A percentile compares a stretch with the other conserved stretches of the same genome.
phyloP scores from a whole-genome alignment of 345 rosid genomes.

The Rhodamnia argentea region DNA sequence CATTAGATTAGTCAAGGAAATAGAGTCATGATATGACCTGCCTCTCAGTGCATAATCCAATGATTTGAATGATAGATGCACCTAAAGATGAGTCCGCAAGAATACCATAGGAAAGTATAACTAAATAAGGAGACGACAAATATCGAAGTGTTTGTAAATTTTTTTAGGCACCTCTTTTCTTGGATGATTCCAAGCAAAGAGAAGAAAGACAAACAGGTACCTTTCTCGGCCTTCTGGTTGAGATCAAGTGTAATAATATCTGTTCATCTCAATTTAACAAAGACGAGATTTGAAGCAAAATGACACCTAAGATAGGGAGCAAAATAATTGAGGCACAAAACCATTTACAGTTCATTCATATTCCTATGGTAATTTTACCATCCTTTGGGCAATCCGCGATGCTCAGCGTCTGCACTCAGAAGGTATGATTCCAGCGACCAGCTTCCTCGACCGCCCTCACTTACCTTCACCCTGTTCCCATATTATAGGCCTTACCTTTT shows the following conservation, averaged over 20 bases:
- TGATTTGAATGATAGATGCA: background rate
- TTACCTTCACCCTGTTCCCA: background rate
- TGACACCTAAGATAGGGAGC: background rate
- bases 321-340: background rate
- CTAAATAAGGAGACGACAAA: background rate
- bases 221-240: background rate
- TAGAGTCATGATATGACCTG: background rate
- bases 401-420: background rate
- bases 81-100: background rate
- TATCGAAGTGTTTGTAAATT: background rate
- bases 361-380: background rate
- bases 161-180: background rate
- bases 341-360: background rate
- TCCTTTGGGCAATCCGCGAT: background rate
- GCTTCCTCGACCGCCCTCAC: background rate
- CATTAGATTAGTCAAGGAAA: background rate
- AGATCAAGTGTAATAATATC: background rate
- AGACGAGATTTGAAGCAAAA: background rate
- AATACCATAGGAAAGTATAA: background rate
- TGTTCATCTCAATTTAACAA: background rate
- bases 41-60: background rate
- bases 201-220: background rate
- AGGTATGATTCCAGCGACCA: background rate
- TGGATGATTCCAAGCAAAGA: background rate
- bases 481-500: background rate